A percentile compares a stretch with the other conserved stretches of the same genome.
Conservation (phyloP, 2,329 filamentous ascomycete species). For the Dothidotthia symphoricarpi region DNA sequence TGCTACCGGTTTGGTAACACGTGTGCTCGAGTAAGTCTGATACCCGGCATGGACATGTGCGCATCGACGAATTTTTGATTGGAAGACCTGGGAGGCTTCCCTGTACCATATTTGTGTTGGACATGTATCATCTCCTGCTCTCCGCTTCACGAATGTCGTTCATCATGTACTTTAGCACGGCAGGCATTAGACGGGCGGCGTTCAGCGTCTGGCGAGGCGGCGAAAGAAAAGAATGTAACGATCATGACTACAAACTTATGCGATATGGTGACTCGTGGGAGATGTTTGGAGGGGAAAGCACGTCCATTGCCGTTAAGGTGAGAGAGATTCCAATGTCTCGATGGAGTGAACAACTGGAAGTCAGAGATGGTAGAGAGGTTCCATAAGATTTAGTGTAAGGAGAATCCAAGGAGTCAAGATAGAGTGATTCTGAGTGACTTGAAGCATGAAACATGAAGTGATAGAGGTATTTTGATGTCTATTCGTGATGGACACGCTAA, state of each 20-base stretch:
- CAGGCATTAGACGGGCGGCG: constrained; percentile 22
- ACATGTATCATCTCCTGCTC: constrained; percentile 18
- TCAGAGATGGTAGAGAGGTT: too few species aligned
- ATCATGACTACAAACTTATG: constrained; percentile 1
- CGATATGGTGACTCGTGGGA: too few species aligned
- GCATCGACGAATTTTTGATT: constrained; percentile 5
- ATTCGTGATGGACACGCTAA: too few species aligned
- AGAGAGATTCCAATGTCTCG: too few species aligned
- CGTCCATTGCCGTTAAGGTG: too few species aligned
- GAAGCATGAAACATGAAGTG: too few species aligned
- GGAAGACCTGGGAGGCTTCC: constrained; percentile 12
- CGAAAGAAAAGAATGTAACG: constrained; percentile 20
- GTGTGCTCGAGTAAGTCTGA: constrained; percentile 34
- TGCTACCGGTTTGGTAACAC: constrained; percentile 42
- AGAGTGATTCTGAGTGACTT: too few species aligned
- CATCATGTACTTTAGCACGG: constrained; percentile 29
- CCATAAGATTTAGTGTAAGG: too few species aligned
- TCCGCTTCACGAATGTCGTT: constrained; percentile 25
- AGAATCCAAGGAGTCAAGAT: too few species aligned
- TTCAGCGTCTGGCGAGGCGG: constrained; percentile 17
- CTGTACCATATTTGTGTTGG: constrained; percentile 26
- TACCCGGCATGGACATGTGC: neutral
- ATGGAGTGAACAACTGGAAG: too few species aligned
- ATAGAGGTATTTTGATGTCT: too few species aligned
- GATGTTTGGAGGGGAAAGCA: too few species aligned